These are phyloP conservation scores for Castanea mollissima DNA, from an alignment of 306 rosid species.

Conservation along the genomic window DNA sequence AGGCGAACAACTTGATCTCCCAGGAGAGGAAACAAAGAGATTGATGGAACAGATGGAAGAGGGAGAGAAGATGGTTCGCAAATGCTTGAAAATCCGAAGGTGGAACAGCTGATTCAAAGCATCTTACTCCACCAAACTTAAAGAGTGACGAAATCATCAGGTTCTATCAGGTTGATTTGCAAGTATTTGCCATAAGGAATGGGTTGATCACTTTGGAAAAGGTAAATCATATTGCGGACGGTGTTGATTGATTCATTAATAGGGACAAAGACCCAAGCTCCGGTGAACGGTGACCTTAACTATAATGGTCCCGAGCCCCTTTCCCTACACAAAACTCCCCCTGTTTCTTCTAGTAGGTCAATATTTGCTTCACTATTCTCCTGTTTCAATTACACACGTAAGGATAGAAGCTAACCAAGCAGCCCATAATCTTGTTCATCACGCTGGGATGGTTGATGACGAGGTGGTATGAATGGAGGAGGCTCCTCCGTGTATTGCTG, in stretches of 20 bases:
- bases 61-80: constrained; percentile 27
- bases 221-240: background rate
- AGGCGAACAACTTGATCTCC: constrained; percentile 24
- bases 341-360: no score
- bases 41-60: constrained; percentile 11
- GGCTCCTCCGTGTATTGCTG: no score
- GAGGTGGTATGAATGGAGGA: no score
- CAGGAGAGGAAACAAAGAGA: constrained; percentile 15
- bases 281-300: no score
- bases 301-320: no score
- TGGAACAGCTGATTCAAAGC: constrained; percentile 30
- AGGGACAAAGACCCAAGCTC: no score
- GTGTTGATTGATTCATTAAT: background rate
- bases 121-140: constrained; percentile 31
- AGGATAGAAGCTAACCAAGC: no score
- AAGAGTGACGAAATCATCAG: background rate
- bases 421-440: no score
- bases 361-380: no score
- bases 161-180: constrained; percentile 21
- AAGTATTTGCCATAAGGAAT: constrained; percentile 1
- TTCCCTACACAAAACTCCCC: no score
- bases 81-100: constrained; percentile 29
- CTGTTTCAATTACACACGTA: no score
- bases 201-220: background rate
- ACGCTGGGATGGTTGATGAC: no score